A percentile compares a stretch with the other conserved stretches of the same genome.
Conservation (phyloP, 2,329 filamentous ascomycete genomes). For the Arthrobotrys entomopaga region DNA sequence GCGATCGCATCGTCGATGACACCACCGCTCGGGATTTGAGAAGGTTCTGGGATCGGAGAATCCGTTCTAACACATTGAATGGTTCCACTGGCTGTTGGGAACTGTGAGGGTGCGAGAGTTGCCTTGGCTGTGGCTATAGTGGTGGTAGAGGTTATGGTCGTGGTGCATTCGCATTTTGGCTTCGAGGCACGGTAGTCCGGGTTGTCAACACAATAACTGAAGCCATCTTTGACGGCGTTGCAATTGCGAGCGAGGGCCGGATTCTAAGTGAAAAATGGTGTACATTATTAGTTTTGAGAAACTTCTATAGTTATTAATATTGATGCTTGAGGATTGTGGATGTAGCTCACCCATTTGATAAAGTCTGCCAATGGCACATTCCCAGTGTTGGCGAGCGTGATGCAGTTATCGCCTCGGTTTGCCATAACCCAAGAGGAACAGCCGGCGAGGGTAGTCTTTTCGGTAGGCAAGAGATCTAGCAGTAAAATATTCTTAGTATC, state of each 20-base stretch:
- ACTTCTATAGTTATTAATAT: no score
- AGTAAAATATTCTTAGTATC: no score
- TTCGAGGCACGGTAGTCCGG: slow-evolving; percentile 1
- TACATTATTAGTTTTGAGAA: no score
- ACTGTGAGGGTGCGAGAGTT: slow-evolving; percentile 3
- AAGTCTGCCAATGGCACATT: slow-evolving; percentile 1
- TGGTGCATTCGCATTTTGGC: slow-evolving; percentile 7
- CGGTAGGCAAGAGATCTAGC: no score
- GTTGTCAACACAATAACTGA: slow-evolving; percentile 20
- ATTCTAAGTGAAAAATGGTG: not conserved
- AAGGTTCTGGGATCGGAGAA: slow-evolving; percentile 6
- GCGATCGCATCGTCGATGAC: slow-evolving; percentile 6
- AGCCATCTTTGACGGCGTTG: slow-evolving; percentile 1
- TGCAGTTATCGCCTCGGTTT: slow-evolving; percentile 35
- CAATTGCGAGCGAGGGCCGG: slow-evolving; percentile 18
- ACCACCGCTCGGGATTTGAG: slow-evolving; percentile 3
- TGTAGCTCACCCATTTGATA: not conserved
- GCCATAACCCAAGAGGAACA: no score
- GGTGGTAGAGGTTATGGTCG: not conserved
- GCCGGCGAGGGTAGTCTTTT: not conserved
- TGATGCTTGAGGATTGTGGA: no score
- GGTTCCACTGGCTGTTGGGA: slow-evolving; percentile 8
- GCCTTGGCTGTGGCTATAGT: not conserved
- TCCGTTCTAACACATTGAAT: slow-evolving; percentile 6
- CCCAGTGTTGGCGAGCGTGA: not conserved